Base-by-base conservation (phyloP, 2,329 filamentous ascomycete species). In the Zymoseptoria ardabiliae region DNA sequence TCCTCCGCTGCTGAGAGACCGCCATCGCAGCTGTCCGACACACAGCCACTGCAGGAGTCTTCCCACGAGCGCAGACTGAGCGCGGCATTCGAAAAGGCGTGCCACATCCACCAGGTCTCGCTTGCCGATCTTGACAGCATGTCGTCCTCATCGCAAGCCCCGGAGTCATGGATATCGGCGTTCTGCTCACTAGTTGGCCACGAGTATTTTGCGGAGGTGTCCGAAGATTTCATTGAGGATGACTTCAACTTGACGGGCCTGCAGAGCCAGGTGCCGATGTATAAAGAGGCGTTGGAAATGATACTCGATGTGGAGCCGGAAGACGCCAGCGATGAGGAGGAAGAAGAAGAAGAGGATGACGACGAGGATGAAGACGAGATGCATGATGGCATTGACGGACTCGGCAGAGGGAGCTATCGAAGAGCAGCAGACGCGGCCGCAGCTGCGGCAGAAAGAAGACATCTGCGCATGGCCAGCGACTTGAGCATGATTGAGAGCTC, bases 241-340 rank as follows among this genome's bases (percentile, higher is more conserved):
- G 94, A 99, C 76, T 99, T 99, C 82, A 99, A 99, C 76, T 81
- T 99, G 65, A 99, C 94, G 0, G 94, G 94, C 54, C 81, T 99
- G 70, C 91, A 96, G 76, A 89, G 87, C 61, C 93, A 97, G 77
- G 94, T 99, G 56, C 88, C 91, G 65, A 96, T 97, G 90, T 99
- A 99, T 76, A 99, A 97, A 77, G 94, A 99, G 77, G 94, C 94
- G 11, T 79, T 99, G 64, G 94, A 99, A 84, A 97, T 99, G 93
- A 97, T 99, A 67, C 82, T 99, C 65, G 94, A 99, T 69, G 94
- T 99, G 55, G 94, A 99, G 73, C 92, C 94, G 45, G 93, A 97
- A 77, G 93, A 97, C 51, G 89, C 91, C 58, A 89, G 91, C n/a
- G 88, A 91, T 0, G 89, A 93, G 7, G 88, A 91, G 2, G 89